Evolutionary conservation across 2,329 filamentous ascomycete species (phyloP), one percentile per base, ranked within the genome.

Genomic region (Alternaria novae-zelandiae): DNA sequence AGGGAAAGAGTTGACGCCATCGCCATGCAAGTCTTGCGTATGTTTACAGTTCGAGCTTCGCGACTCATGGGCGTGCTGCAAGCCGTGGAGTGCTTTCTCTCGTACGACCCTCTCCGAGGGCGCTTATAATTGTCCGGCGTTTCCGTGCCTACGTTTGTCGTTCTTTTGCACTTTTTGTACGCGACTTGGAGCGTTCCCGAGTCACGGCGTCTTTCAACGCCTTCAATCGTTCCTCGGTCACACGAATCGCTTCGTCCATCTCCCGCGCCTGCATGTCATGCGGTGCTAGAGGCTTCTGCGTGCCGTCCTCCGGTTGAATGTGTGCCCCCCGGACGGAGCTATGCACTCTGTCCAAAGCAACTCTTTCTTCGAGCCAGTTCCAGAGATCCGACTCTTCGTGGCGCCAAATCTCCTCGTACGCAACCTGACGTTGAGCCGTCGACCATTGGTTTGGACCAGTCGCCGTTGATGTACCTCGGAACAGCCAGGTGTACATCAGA

Each of bases 381-480:
- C 94, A 97, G 10, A 97, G 83, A 72, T 96, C 93, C 68, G 88
- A 93, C 77, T 97, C 94, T 78, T 97, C 93, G 44, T 88, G 85
- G 36, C 89, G 86, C 94, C 95, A 99, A 75, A 98, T 91, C 80
- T 97, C 92, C 70, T 98, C 94, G 77, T 97, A 98, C 0, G 92
- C 93, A 3, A 91, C 89, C 15, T 94, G 82, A 6, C 94, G 88
- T 59, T 94, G 89, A 0, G 91, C 86, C 4, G 82, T 75, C 1
- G 81, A 78, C 59, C 70, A 68, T 2, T 76, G 72, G 7, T 73
- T 78, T 71, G 59, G 75, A 46, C 66, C 82, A 1, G 65, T 49
- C 66, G 45, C 65, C 15, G 65, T 74, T 64, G 32, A 81, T 72
- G 45, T 82, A 54, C 45, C 69, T 61, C 50, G 79, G 76, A 79